Percentiles rank a stretch among this genome's conserved stretches.
Conservation (phyloP, 2,329 filamentous ascomycete species). For the Aurifilum marmelostoma region DNA sequence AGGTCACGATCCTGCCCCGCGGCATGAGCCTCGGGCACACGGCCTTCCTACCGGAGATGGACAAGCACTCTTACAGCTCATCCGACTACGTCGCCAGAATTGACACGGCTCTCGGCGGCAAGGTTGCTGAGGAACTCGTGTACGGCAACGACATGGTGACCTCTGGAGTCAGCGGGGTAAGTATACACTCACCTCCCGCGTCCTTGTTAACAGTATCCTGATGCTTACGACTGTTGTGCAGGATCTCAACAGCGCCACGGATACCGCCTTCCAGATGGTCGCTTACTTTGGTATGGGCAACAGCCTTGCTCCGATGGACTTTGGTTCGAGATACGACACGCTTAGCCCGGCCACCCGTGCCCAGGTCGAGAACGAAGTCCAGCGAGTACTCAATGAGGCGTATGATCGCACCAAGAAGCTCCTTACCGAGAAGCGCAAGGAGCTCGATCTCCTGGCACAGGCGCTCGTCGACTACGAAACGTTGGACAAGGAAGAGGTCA, state of each 20-base stretch:
- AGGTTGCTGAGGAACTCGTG: slow-evolving; percentile 83
- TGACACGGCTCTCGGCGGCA: slow-evolving; percentile 76
- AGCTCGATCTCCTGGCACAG: slow-evolving; percentile 85
- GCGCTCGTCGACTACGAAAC: slow-evolving; percentile 95
- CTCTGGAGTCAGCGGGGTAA: slow-evolving; percentile 78
- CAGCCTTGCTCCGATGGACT: slow-evolving; percentile 86
- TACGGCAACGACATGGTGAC: slow-evolving; percentile 92
- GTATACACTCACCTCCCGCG: no score
- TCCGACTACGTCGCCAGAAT: slow-evolving; percentile 72
- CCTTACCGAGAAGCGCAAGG: slow-evolving; percentile 74
- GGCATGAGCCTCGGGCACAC: slow-evolving; percentile 87
- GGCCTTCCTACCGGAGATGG: slow-evolving; percentile 84
- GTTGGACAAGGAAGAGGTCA: slow-evolving; percentile 83
- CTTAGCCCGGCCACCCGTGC: slow-evolving; percentile 86
- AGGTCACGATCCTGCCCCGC: slow-evolving; percentile 94
- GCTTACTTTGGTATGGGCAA: slow-evolving; percentile 89
- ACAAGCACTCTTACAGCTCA: slow-evolving; percentile 88
- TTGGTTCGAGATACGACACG: slow-evolving; percentile 76
- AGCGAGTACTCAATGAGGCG: slow-evolving; percentile 80
- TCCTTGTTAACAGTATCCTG: background rate
- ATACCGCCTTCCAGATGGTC: slow-evolving; percentile 84
- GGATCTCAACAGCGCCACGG: slow-evolving; percentile 85
- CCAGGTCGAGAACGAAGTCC: slow-evolving; percentile 86
- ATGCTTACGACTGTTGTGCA: slow-evolving; percentile 43
- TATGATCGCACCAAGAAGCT: slow-evolving; percentile 74